phyloP scores from a whole-genome alignment of 73 alveolate genomes.

The Paramecium sexaurelia region DNA sequence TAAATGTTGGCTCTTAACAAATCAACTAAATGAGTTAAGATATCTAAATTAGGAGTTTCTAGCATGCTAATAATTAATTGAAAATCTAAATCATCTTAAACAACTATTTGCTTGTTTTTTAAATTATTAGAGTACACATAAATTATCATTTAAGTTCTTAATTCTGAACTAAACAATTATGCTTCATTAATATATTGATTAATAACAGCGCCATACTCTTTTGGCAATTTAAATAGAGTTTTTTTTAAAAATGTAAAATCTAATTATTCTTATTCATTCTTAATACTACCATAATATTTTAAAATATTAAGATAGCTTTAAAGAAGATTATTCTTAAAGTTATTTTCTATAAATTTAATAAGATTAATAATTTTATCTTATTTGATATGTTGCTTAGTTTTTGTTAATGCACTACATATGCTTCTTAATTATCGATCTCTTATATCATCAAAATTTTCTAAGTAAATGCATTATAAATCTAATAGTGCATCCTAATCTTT shows the following conservation, averaged over 20 bases:
- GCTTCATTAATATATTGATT: neutral
- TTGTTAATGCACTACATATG: neutral
- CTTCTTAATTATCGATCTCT: neutral
- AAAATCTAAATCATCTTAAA: slow-evolving; percentile 32
- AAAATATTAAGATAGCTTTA: neutral
- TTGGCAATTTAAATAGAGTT: neutral
- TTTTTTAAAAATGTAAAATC: slow-evolving; percentile 1
- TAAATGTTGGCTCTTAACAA: neutral
- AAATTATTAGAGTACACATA: neutral
- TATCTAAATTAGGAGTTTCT: neutral
- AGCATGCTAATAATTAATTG: neutral
- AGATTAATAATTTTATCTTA: neutral
- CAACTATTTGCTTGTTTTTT: slow-evolving; percentile 4
- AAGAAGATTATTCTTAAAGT: neutral
- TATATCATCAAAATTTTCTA: neutral
- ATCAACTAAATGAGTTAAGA: neutral
- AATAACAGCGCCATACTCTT: neutral
- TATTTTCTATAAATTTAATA: neutral
- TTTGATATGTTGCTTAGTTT: neutral
- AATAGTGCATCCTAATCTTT: slow-evolving; percentile 7
- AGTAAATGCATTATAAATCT: neutral
- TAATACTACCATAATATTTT: neutral
- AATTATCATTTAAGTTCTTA: slow-evolving; percentile 27
- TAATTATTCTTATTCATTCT: neutral
- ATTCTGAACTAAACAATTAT: neutral